Percentiles rank a stretch among this genome's conserved stretches.
Evolutionary conservation across 768 basidiomycete species (phyloP).

Genomic region (Mycena vulgaris): DNA sequence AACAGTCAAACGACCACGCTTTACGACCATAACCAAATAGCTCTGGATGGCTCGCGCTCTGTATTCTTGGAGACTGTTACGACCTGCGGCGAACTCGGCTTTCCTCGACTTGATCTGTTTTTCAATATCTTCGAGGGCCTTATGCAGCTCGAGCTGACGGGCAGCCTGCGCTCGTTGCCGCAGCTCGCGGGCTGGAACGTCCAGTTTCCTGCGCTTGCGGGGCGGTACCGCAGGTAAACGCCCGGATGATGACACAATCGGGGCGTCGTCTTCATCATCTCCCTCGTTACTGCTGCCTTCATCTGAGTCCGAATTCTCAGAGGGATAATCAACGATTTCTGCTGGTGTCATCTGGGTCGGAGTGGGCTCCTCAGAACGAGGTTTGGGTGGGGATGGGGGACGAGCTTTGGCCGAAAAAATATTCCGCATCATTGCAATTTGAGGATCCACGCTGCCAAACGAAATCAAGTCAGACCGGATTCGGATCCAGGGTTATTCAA

Average conservation of each 20-base stretch:
- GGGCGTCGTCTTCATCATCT: neutral
- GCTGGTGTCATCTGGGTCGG: neutral
- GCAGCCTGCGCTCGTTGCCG: neutral
- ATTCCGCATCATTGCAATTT: neutral
- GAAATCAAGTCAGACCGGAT: neutral
- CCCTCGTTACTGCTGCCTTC: neutral
- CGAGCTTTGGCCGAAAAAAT: neutral
- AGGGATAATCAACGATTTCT: neutral
- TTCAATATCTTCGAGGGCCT: constrained; percentile 27
- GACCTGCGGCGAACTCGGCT: constrained; percentile 34
- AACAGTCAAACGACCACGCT: constrained; percentile 18
- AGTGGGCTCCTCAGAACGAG: neutral
- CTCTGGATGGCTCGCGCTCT: constrained; percentile 35
- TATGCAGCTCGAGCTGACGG: neutral
- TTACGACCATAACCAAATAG: constrained; percentile 33
- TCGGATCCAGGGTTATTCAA: neutral
- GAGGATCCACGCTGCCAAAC: neutral
- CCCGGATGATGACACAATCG: neutral
- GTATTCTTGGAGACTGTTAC: constrained; percentile 36
- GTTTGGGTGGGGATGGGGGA: neutral
- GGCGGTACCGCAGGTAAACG: neutral
- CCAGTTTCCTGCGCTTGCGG: constrained; percentile 1
- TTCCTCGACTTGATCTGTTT: constrained; percentile 38
- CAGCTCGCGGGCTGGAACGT: neutral
- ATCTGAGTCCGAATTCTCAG: constrained; percentile 8